phyloP scores from a whole-genome alignment of 768 basidiomycete genomes.

The Auricularia auricula-judae region DNA sequence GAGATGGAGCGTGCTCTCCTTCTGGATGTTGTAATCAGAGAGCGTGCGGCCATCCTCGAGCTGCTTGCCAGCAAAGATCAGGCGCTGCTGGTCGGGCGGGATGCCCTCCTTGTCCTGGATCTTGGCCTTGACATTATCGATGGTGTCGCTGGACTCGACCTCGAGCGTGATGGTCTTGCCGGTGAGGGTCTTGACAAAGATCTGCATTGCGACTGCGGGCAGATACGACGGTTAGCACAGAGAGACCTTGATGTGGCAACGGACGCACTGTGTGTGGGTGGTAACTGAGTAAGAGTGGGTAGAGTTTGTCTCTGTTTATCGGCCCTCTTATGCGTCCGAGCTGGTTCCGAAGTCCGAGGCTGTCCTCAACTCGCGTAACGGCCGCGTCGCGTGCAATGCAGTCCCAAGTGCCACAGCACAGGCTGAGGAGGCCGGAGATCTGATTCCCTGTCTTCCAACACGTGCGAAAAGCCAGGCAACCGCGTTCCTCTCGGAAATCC shows the following conservation, averaged over 20 bases:
- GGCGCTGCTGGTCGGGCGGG: slow-evolving; percentile 83
- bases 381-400: background rate
- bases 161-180: slow-evolving; percentile 89
- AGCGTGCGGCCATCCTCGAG: slow-evolving; percentile 89
- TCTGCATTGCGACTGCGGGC: slow-evolving; percentile 51
- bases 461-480: background rate
- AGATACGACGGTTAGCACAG: no score
- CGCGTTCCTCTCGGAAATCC: background rate
- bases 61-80: slow-evolving; percentile 96
- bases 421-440: no score
- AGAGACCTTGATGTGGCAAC: no score
- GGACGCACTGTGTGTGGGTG: slow-evolving; percentile 16
- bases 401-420: no score
- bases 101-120: slow-evolving; percentile 83
- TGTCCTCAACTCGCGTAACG: slow-evolving; percentile 5
- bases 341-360: background rate
- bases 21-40: slow-evolving; percentile 89
- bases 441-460: background rate
- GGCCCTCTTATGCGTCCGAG: background rate
- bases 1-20: slow-evolving; percentile 85
- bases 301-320: background rate
- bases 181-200: slow-evolving; percentile 81
- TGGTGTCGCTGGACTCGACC: slow-evolving; percentile 69
- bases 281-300: background rate
- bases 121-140: slow-evolving; percentile 72